A percentile compares a stretch with the other conserved stretches of the same genome.
These are phyloP conservation scores for Mycena galopus DNA, from an alignment of 768 basidiomycete genomes.

Conservation along the genomic window DNA sequence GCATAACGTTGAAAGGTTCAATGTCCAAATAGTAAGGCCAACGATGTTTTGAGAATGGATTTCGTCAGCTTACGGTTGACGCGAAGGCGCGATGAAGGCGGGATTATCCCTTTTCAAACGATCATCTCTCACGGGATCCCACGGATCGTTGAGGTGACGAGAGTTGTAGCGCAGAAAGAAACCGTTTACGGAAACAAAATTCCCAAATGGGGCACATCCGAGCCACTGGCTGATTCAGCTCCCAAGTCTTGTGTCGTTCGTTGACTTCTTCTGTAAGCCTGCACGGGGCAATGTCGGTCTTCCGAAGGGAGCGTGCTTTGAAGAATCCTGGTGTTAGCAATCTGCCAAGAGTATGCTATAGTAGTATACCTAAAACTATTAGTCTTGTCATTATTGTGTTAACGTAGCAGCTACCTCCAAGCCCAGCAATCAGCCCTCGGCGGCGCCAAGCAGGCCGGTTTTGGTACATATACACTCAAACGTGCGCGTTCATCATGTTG, in stretches of 20 bases:
- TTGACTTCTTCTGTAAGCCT: background rate
- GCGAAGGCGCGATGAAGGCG: background rate
- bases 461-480: too few relatives aligned
- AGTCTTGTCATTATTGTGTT: too few relatives aligned
- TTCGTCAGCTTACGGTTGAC: background rate
- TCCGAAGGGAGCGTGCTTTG: background rate
- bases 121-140: slow-evolving; percentile 9
- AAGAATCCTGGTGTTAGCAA: background rate
- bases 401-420: background rate
- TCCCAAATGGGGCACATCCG: background rate
- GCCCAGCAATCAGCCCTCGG: slow-evolving; percentile 16
- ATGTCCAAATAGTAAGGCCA: too few relatives aligned
- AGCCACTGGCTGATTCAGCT: background rate
- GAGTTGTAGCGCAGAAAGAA: background rate
- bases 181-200: slow-evolving; percentile 4
- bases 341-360: background rate
- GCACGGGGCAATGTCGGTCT: background rate
- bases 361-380: too few relatives aligned
- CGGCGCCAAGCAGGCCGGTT: too few relatives aligned
- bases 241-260: background rate
- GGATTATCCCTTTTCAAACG: slow-evolving; percentile 1
- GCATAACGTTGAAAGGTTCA: background rate
- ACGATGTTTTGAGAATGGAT: too few relatives aligned
- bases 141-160: slow-evolving; percentile 3
- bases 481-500: too few relatives aligned